Conservation (phyloP, 2,329 filamentous ascomycete species). For the Plectosphaerella plurivora region DNA sequence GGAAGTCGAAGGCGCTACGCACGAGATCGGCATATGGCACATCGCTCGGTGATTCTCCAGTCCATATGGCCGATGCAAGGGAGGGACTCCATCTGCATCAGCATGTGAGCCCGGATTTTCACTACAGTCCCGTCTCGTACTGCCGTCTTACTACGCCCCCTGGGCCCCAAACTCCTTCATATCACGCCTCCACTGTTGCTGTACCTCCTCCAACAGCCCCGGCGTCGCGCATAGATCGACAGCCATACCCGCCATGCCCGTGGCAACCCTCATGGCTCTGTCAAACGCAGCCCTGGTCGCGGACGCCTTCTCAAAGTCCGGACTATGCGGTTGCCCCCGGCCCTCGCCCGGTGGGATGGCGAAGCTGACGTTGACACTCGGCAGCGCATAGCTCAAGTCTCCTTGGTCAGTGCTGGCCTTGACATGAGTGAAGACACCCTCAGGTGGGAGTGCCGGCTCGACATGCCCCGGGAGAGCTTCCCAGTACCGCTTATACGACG, state of each 20-base stretch:
- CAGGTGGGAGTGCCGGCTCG: constrained; percentile 19
- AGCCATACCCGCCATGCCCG: constrained; percentile 16
- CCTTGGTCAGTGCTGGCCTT: constrained; percentile 57
- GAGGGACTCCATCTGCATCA: too few species aligned
- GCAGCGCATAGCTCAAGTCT: constrained; percentile 53
- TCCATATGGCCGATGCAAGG: too few species aligned
- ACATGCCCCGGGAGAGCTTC: constrained; percentile 30
- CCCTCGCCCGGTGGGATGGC: constrained; percentile 35
- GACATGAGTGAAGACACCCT: constrained; percentile 36
- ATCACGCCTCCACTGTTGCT: constrained; percentile 16
- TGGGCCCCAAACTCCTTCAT: constrained; percentile 8
- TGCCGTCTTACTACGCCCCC: too few species aligned
- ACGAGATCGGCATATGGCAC: too few species aligned
- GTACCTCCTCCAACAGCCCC: constrained; percentile 14
- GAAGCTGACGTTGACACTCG: constrained; percentile 49
- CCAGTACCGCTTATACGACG: constrained; percentile 39
- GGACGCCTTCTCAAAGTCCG: constrained; percentile 16
- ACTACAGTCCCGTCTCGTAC: too few species aligned
- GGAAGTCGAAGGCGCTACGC: too few species aligned
- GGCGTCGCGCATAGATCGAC: constrained; percentile 14
- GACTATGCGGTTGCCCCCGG: constrained; percentile 14
- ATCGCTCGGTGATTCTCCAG: too few species aligned
- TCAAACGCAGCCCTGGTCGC: constrained; percentile 14
- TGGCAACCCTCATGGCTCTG: constrained; percentile 15
- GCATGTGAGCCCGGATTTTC: too few species aligned